These are phyloP conservation scores for Castanospermum australe DNA, from an alignment of 306 rosid species.

Conservation along the genomic window DNA sequence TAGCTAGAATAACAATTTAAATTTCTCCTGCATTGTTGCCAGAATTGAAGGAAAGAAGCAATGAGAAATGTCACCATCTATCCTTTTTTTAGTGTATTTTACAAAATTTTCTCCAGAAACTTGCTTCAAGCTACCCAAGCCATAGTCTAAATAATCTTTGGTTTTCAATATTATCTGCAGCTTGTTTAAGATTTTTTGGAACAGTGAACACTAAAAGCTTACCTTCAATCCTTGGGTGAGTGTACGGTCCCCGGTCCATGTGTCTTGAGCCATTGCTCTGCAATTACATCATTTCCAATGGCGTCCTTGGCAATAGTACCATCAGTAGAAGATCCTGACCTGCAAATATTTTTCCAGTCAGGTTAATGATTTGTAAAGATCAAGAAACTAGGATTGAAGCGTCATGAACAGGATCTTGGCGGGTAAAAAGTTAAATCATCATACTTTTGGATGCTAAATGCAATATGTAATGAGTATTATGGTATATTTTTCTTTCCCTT, in stretches of 20 bases:
- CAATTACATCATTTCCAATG: constrained; percentile 79
- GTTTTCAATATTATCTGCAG: background rate
- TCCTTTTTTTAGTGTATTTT: background rate
- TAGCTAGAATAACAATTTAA: background rate
- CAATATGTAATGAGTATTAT: background rate
- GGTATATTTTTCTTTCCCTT: background rate
- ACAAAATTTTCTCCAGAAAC: background rate
- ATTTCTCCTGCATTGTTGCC: background rate
- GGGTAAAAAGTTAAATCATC: background rate
- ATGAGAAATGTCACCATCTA: background rate
- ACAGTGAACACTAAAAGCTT: background rate
- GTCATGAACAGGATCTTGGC: background rate
- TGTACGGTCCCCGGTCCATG: constrained; percentile 93
- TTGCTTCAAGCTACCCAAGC: background rate
- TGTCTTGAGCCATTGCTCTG: constrained; percentile 72
- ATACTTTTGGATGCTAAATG: constrained; percentile 5
- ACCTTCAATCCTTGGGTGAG: constrained; percentile 96
- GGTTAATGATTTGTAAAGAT: background rate
- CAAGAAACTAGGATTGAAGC: constrained; percentile 16
- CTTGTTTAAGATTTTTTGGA: background rate
- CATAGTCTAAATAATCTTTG: background rate
- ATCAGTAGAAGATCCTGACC: constrained; percentile 60
- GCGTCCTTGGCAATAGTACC: constrained; percentile 91
- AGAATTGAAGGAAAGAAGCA: background rate
- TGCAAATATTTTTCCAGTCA: constrained; percentile 23